Conservation (phyloP, 1,284 basidiomycete species). For the Phellinidium pouzarii region DNA sequence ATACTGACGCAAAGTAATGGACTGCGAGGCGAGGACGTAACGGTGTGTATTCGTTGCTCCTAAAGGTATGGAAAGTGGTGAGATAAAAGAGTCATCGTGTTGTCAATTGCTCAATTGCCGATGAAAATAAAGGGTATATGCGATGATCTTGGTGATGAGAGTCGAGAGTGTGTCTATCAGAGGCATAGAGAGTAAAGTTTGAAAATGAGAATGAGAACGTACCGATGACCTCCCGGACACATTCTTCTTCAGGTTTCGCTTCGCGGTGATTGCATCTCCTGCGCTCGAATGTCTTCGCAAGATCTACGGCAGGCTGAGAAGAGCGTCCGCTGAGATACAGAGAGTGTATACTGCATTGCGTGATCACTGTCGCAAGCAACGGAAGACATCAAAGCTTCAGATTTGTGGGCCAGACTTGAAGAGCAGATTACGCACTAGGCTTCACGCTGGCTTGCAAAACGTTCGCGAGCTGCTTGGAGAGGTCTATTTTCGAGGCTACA, state of each 20-base stretch:
- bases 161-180: not conserved
- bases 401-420: not conserved
- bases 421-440: slow-evolving; percentile 64
- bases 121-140: no score
- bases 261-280: slow-evolving; percentile 87
- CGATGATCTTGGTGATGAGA: not conserved
- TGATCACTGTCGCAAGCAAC: slow-evolving; percentile 73
- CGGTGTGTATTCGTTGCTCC: slow-evolving; percentile 87
- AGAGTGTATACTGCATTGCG: slow-evolving; percentile 90
- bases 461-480: slow-evolving; percentile 63
- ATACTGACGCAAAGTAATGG: slow-evolving; percentile 54
- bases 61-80: slow-evolving; percentile 26
- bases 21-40: slow-evolving; percentile 82
- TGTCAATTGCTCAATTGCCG: no score
- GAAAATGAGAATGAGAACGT: slow-evolving; percentile 25
- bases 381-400: slow-evolving; percentile 21
- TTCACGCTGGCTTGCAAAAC: slow-evolving; percentile 83
- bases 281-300: slow-evolving; percentile 90
- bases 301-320: slow-evolving; percentile 69
- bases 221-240: slow-evolving; percentile 80
- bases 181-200: not conserved
- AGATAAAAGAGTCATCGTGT: not conserved
- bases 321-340: slow-evolving; percentile 75
- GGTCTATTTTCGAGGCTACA: slow-evolving; percentile 63
- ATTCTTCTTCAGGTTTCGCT: slow-evolving; percentile 72